These are phyloP conservation scores for Cordia subcordata DNA, from an alignment of 257 asterid genomes.

Conservation along the genomic window DNA sequence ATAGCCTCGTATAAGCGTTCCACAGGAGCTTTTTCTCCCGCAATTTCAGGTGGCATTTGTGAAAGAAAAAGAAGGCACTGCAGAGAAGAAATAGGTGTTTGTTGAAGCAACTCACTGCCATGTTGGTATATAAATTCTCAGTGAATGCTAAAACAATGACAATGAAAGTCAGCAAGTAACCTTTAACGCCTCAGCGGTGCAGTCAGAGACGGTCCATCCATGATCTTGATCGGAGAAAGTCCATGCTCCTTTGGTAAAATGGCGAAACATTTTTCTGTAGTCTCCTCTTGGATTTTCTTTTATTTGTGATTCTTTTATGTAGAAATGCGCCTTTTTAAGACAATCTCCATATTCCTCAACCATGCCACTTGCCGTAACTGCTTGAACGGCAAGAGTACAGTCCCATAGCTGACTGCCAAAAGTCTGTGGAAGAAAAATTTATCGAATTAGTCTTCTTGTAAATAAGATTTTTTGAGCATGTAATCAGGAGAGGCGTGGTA, in stretches of 20 bases:
- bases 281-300: slow-evolving; percentile 10
- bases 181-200: slow-evolving; percentile 17
- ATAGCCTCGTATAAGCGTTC: slow-evolving; percentile 49
- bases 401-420: slow-evolving; percentile 54
- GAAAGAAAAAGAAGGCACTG: slow-evolving; percentile 32
- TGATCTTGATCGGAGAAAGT: slow-evolving; percentile 23
- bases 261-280: slow-evolving; percentile 15
- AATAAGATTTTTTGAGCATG: too few relatives aligned
- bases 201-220: slow-evolving; percentile 17
- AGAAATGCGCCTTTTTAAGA: slow-evolving; percentile 6
- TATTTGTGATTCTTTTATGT: slow-evolving; percentile 13
- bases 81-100: neutral
- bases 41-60: slow-evolving; percentile 43
- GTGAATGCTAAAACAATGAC: neutral
- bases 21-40: slow-evolving; percentile 33
- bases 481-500: too few relatives aligned
- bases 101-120: neutral
- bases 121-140: neutral
- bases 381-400: slow-evolving; percentile 13
- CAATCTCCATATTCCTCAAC: slow-evolving; percentile 15
- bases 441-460: neutral
- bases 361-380: slow-evolving; percentile 14
- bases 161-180: neutral
- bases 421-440: slow-evolving; percentile 30
- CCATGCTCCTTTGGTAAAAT: slow-evolving; percentile 17